Conservation (phyloP, 2,329 filamentous ascomycete species). For the Cladosporium sp. region DNA sequence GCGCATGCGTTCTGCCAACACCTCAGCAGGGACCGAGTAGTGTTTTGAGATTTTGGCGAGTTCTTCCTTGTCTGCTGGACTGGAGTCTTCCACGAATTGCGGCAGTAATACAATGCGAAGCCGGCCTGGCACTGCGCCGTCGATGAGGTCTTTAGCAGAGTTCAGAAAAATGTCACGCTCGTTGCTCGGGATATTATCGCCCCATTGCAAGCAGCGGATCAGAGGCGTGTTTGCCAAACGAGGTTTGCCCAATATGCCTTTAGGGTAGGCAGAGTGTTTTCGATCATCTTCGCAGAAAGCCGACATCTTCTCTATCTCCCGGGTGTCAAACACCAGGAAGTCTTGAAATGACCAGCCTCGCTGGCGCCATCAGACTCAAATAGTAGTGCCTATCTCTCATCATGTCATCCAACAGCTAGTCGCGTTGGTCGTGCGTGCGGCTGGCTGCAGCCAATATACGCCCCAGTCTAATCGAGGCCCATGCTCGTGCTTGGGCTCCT, state of each 20-base stretch:
- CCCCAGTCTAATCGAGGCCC: no score
- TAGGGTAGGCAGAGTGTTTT: not conserved
- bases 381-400: no score
- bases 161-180: not conserved
- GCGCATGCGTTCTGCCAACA: conserved; percentile 8
- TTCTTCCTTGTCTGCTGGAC: not conserved
- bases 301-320: not conserved
- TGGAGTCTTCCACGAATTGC: not conserved
- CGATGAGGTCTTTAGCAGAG: conserved; percentile 3
- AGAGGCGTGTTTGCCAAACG: conserved; percentile 3
- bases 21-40: conserved; percentile 1
- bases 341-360: no score
- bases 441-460: no score
- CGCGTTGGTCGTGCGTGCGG: no score
- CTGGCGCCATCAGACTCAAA: no score
- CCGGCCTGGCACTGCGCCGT: not conserved
- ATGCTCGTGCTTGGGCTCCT: no score
- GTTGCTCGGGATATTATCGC: not conserved
- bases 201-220: conserved; percentile 8
- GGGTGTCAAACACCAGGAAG: no score
- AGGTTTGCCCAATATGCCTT: conserved; percentile 6
- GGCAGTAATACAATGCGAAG: not conserved
- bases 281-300: conserved; percentile 5
- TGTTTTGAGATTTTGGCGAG: not conserved
- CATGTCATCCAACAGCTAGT: no score